Evolutionary conservation across 331 rosid species (phyloP), one percentile per base, ranked within the genome.

Genomic region (Arachis monticola): DNA sequence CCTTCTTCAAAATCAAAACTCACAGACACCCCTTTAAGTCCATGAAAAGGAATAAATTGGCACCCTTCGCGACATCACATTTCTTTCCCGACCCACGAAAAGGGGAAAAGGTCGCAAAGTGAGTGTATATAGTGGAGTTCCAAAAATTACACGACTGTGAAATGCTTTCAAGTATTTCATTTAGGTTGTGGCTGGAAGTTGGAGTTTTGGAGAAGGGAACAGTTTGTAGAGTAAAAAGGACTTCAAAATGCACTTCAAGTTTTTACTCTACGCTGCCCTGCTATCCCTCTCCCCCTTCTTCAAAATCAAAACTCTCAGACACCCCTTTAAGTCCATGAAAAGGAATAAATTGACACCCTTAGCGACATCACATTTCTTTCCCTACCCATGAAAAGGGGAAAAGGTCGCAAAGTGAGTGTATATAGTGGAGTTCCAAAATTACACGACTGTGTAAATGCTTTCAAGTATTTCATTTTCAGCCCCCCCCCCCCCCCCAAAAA

Each of bases 41-140:
- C 41, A 45, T 44, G 58, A 60, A 69, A 63, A 44, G 57, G 67
- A 67, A 51, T 11, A 56, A 45, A 62, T 42, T 59, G 42, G 65
- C 10, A 76, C 4, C 55, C 66, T 14, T 8, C 51, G 57, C 59
- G 53, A 13, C 7, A 27, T 11, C 46, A 60, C 68, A 73, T 55
- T 73, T 31, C 51, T 58, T 67, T 2, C 72, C 73, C 67, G 6
- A 8, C 68, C 22, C 22, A 17, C 22, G 22, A 17, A 17, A 17
- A 17, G 22, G 22, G 22, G 22, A 17, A 17, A 17, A 17, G 22
- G 22, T 17, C 22, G 22, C 22, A 17, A 17, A 17, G 22, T 17
- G 22, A 17, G 22, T 17, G 22, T 17, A 17, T 17, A 17, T 17
- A 17, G 22, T 17, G 22, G 22, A 17, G 22, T 17, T 17, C 22